phyloP scores from a whole-genome alignment of 441 rosid genomes.

The Flueggea neowawraea region DNA sequence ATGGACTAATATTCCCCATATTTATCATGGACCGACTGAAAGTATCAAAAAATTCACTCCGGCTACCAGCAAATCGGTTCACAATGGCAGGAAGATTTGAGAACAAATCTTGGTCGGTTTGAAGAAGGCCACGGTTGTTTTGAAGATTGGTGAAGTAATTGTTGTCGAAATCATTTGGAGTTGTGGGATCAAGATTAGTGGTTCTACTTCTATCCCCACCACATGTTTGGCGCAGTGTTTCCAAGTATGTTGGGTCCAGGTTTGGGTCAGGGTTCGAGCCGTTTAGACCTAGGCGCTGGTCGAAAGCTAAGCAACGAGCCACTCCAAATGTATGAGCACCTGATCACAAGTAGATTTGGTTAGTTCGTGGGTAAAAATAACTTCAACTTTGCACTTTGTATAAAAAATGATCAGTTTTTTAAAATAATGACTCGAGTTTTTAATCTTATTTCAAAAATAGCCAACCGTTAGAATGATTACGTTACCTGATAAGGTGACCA shows the following conservation, averaged over 20 bases:
- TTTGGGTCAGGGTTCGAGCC: conserved; percentile 34
- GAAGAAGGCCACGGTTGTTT: conserved; percentile 46
- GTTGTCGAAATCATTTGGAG: conserved; percentile 43
- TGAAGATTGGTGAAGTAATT: conserved; percentile 48
- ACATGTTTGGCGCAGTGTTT: conserved; percentile 36
- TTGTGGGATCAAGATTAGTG: conserved; percentile 40
- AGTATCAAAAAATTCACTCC: conserved; percentile 33
- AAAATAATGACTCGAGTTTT: too few species aligned
- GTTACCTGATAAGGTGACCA: conserved; percentile 56
- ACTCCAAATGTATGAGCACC: conserved; percentile 65
- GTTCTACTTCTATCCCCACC: conserved; percentile 18
- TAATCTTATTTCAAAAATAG: too few species aligned
- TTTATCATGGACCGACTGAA: conserved; percentile 53
- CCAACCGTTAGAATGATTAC: too few species aligned
- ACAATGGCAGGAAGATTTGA: conserved; percentile 14
- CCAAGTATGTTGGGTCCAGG: conserved; percentile 34
- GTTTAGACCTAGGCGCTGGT: conserved; percentile 32
- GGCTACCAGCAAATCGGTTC: conserved; percentile 1
- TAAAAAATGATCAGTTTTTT: too few species aligned
- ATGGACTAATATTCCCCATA: conserved; percentile 47
- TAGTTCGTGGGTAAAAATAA: too few species aligned
- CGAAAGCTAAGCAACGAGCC: conserved; percentile 33
- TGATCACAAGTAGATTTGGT: neutral
- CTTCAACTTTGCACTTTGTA: too few species aligned
- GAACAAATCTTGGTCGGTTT: neutral